Evolutionary conservation across 225 moss, liverwort and hornwort species (phyloP).

Genomic region (Asterella californica): DNA sequence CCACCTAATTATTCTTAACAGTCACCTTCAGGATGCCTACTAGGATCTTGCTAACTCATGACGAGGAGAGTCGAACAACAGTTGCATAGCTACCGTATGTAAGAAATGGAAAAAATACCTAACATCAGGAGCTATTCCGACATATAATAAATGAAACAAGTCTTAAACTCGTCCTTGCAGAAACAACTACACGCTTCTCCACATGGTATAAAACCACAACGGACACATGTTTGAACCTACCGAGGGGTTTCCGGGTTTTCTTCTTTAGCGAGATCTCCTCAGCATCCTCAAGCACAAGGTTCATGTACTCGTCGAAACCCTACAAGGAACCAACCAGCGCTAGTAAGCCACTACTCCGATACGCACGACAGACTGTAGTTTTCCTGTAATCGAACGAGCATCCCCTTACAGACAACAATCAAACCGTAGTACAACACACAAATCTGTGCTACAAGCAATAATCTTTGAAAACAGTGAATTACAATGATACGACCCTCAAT

Average conservation of each 20-base stretch:
- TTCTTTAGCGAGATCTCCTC: constrained; percentile 54
- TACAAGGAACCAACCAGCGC: constrained; percentile 1
- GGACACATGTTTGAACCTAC: constrained; percentile 15
- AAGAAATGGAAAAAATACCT: too few relatives aligned
- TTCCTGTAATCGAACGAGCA: background rate
- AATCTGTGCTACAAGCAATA: background rate
- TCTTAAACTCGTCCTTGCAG: too few relatives aligned
- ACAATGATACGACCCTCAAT: constrained; percentile 57
- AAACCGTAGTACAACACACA: background rate
- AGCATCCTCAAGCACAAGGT: constrained; percentile 54
- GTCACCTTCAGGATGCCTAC: too few relatives aligned
- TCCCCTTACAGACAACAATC: background rate
- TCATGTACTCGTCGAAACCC: constrained; percentile 63
- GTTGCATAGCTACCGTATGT: too few relatives aligned
- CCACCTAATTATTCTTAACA: too few relatives aligned
- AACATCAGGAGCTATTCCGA: too few relatives aligned
- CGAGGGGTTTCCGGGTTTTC: constrained; percentile 48
- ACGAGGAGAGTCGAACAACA: too few relatives aligned
- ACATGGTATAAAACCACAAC: too few relatives aligned
- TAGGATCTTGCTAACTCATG: too few relatives aligned
- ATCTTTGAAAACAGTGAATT: background rate
- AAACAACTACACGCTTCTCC: too few relatives aligned
- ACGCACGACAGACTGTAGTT: background rate
- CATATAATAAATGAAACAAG: too few relatives aligned
- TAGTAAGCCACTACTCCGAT: background rate